A percentile compares a stretch with the other conserved stretches of the same genome.
Evolutionary conservation across 345 rosid genomes (phyloP).

Genomic region (Eucalyptus leucophloia): DNA sequence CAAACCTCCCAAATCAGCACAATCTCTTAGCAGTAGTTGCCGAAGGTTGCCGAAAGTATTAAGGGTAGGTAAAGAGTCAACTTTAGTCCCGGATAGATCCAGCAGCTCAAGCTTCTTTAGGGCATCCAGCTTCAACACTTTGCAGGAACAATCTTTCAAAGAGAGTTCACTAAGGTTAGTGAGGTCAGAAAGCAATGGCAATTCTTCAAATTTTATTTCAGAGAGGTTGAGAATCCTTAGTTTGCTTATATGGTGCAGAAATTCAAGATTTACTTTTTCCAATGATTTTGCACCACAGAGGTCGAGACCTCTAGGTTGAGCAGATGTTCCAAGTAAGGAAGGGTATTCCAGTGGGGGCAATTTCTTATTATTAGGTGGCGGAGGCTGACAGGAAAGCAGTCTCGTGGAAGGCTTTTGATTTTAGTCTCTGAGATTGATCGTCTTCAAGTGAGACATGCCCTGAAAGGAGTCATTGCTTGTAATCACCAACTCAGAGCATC

Average conservation of each 20-base stretch:
- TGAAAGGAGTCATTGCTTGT: neutral
- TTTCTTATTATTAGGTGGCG: neutral
- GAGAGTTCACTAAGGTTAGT: neutral
- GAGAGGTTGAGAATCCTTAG: conserved; percentile 1
- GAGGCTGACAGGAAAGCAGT: neutral
- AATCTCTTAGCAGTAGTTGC: neutral
- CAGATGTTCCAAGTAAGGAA: neutral
- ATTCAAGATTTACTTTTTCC: neutral
- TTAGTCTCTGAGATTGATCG: neutral
- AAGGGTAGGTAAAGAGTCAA: neutral
- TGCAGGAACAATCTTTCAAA: neutral
- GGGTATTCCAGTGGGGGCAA: neutral
- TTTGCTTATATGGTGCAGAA: neutral
- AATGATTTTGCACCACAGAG: neutral
- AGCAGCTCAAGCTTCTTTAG: neutral
- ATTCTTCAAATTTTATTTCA: neutral
- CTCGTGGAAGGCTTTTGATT: neutral
- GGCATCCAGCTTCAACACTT: neutral
- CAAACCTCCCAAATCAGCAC: neutral
- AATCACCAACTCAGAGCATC: neutral
- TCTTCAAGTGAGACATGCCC: neutral
- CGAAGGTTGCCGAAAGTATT: neutral
- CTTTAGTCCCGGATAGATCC: neutral
- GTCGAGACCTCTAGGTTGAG: neutral
- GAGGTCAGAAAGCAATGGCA: neutral